These are phyloP conservation scores for Triglochin maritima DNA, from an alignment of 106 monocot genomes.

Conservation along the genomic window DNA sequence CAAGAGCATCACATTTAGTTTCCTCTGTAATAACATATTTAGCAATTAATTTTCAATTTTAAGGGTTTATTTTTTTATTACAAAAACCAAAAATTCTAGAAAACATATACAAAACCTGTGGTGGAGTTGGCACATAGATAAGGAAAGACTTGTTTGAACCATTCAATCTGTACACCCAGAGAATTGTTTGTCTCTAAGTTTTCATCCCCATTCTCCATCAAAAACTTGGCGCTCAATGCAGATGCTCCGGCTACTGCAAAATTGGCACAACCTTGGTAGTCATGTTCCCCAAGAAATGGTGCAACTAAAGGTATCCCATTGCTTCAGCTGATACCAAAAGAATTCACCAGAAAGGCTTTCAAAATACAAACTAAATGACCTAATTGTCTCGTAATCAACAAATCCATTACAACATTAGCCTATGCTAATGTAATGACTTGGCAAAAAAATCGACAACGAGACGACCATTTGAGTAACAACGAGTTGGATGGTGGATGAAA, in stretches of 20 bases:
- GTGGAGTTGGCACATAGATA: slow-evolving; percentile 27
- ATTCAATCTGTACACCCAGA: slow-evolving; percentile 18
- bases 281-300: slow-evolving; percentile 12
- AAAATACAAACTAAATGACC: too few relatives aligned
- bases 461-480: slow-evolving; percentile 42
- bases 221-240: slow-evolving; percentile 14
- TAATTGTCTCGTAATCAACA: too few relatives aligned
- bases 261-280: slow-evolving; percentile 20
- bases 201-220: slow-evolving; percentile 1
- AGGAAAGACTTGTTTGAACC: slow-evolving; percentile 22
- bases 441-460: slow-evolving; percentile 19
- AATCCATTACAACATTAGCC: too few relatives aligned
- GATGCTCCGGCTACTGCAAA: slow-evolving; percentile 26
- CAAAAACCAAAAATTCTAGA: too few relatives aligned
- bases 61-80: too few relatives aligned
- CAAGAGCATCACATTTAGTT: slow-evolving; percentile 13
- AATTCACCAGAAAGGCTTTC: too few relatives aligned
- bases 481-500: slow-evolving; percentile 44
- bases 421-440: too few relatives aligned
- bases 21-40: too few relatives aligned
- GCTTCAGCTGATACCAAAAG: slow-evolving; percentile 35
- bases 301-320: slow-evolving; percentile 24
- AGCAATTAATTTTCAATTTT: too few relatives aligned
- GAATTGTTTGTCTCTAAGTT: slow-evolving; percentile 5
- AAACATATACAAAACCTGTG: too few relatives aligned